Evolutionary conservation across 2,329 filamentous ascomycete species (phyloP), one percentile per base, ranked within the genome.

Genomic region (Aureobasidium namibiae): DNA sequence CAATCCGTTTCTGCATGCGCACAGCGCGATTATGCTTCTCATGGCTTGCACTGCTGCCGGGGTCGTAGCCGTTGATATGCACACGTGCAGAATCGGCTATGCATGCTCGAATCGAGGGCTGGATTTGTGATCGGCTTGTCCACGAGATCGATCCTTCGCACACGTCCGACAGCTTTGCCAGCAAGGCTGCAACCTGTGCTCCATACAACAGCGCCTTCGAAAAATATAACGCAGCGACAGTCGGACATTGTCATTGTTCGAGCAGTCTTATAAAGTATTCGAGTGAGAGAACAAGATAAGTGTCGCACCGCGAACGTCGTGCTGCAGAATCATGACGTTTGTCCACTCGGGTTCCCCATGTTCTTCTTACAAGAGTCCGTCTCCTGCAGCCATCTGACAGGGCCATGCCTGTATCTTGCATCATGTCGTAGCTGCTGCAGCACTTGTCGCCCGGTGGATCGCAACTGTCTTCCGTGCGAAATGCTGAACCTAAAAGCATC

Each of bases 371-470:
- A 23, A 41, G 16, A 31, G 34, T 34, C 24, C 50, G 26, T 54
- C 50, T 54, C 8, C 50, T 56, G 52, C 52, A 56, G 52, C 38
- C 26, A 42, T 13, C 29, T 44, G 52, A 56, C 52, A 44, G 29
- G 52, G 34, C 39, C 34, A 56, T 56, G 52, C 52, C 23, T 56
- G 52, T 44, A 56, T 56, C 39, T 44, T 56, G 52, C 52, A 56
- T 56, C 23, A 44, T 56, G 52, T 38, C 21, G 38, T 29, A 34
- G 4, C 18, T 13, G 13, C 24, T 36, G 50, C 50, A 41, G 39
- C 39, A n/a, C 39, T 44, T 26, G 41, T 23, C n/a, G 41, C n/a
- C 24, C 33, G 50, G 24, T 10, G 42, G 21, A 11, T 34, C 14
- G 8, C 23, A 9, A 21, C 3, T 33, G 5, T 13, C 13, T n/a